phyloP scores from a whole-genome alignment of 306 rosid genomes.

The Cajanus cajan region DNA sequence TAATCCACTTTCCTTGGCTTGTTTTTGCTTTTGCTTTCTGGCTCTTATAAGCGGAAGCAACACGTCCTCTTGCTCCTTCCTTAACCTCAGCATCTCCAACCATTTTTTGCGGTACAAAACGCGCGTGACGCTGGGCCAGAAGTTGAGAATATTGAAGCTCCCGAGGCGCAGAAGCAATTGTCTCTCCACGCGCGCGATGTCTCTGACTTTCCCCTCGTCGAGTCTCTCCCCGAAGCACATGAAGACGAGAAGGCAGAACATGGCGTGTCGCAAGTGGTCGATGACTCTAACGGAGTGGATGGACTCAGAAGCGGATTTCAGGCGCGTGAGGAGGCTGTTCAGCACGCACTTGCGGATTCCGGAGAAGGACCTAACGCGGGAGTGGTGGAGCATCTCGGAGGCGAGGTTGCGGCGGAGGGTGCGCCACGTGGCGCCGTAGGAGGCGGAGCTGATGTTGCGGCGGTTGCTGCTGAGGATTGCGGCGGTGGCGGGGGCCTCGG shows the following conservation, averaged over 20 bases:
- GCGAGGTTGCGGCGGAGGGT: constrained; percentile 46
- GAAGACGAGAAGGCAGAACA: constrained; percentile 41
- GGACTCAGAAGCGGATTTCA: neutral
- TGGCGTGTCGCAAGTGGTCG: constrained; percentile 32
- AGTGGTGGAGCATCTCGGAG: constrained; percentile 37
- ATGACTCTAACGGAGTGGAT: neutral
- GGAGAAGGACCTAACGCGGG: constrained; percentile 33
- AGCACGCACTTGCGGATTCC: constrained; percentile 32
- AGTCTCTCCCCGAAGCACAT: constrained; percentile 48
- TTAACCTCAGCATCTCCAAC: neutral
- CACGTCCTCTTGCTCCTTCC: neutral
- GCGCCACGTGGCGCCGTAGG: constrained; percentile 46
- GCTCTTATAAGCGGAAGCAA: constrained; percentile 8
- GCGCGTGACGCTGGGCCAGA: constrained; percentile 11
- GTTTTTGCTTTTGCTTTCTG: neutral
- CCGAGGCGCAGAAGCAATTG: neutral
- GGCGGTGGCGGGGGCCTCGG: neutral
- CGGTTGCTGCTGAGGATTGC: neutral
- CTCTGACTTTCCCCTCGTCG: constrained; percentile 24
- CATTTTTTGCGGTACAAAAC: constrained; percentile 15
- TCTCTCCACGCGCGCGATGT: constrained; percentile 27
- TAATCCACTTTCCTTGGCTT: neutral
- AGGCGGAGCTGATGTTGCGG: constrained; percentile 30
- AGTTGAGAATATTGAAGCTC: neutral
- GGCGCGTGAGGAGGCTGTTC: constrained; percentile 12